phyloP scores from a whole-genome alignment of 331 rosid species.

The Erythrophleum ivorense region DNA sequence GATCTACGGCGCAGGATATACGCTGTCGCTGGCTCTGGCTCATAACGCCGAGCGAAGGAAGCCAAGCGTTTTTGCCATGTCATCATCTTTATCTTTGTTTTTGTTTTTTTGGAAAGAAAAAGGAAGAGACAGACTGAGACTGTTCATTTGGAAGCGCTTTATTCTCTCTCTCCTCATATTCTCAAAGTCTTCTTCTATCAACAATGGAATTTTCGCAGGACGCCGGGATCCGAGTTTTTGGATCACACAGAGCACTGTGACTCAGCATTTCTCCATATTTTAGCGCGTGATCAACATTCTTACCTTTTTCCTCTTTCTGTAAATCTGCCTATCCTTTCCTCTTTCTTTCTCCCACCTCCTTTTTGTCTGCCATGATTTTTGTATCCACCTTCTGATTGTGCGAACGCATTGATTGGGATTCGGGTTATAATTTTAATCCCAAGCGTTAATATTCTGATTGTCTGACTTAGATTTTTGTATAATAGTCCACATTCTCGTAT shows the following conservation, averaged over 20 bases:
- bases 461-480: neutral
- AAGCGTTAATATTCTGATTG: neutral
- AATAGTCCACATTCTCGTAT: conserved; percentile 23
- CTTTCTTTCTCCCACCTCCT: neutral
- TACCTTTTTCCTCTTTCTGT: conserved; percentile 37
- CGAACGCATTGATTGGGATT: conserved; percentile 6
- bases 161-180: conserved; percentile 17
- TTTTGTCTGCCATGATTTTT: neutral
- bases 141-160: conserved; percentile 42
- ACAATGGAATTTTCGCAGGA: conserved; percentile 65
- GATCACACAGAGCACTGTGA: conserved; percentile 47
- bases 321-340: conserved; percentile 31
- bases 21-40: conserved; percentile 48
- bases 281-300: conserved; percentile 47
- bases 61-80: conserved; percentile 52
- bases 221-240: conserved; percentile 79
- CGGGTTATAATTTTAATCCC: neutral
- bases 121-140: conserved; percentile 38
- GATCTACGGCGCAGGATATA: conserved; percentile 17
- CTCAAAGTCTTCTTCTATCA: conserved; percentile 7
- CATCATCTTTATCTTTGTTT: conserved; percentile 31
- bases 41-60: conserved; percentile 48
- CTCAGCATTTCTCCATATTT: conserved; percentile 36
- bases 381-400: neutral
- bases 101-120: neutral